These are phyloP conservation scores for Geotrichum klebahnii DNA, from an alignment of 1,139 yeast genomes.

Conservation along the genomic window DNA sequence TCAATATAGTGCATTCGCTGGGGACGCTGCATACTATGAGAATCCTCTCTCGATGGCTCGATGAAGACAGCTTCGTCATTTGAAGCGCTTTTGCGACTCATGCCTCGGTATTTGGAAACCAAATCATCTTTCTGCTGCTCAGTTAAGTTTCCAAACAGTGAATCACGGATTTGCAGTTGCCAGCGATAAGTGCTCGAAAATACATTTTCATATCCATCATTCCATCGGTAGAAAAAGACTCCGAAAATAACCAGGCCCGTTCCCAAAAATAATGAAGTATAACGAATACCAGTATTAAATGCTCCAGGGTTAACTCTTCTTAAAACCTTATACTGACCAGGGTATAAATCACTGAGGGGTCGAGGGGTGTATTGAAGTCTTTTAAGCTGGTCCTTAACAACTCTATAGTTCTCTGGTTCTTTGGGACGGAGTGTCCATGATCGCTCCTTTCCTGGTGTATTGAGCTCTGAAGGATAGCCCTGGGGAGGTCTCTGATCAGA, in stretches of 20 bases:
- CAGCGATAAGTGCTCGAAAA: slow-evolving; percentile 63
- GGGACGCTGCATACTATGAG: slow-evolving; percentile 58
- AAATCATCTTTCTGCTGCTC: slow-evolving; percentile 64
- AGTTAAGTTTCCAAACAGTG: slow-evolving; percentile 49
- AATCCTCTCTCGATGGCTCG: slow-evolving; percentile 41
- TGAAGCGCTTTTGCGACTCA: slow-evolving; percentile 24
- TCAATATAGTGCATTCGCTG: slow-evolving; percentile 68
- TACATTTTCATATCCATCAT: slow-evolving; percentile 74
- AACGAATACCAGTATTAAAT: slow-evolving; percentile 48
- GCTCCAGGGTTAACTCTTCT: slow-evolving; percentile 54
- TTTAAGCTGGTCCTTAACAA: slow-evolving; percentile 69
- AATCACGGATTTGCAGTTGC: slow-evolving; percentile 55
- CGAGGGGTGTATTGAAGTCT: slow-evolving; percentile 72
- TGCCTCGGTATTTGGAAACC: slow-evolving; percentile 41
- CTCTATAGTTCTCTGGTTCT: slow-evolving; percentile 64
- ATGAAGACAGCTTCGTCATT: slow-evolving; percentile 32
- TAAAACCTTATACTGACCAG: slow-evolving; percentile 74
- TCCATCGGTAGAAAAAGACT: slow-evolving; percentile 76
- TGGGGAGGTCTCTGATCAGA: slow-evolving; percentile 70
- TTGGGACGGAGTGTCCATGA: slow-evolving; percentile 60
- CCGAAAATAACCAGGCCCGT: slow-evolving; percentile 39
- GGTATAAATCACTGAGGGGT: slow-evolving; percentile 68
- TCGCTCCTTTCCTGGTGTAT: slow-evolving; percentile 39
- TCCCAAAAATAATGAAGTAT: slow-evolving; percentile 30
- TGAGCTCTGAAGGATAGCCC: slow-evolving; percentile 78